These are phyloP conservation scores for Moesziomyces sp. DNA, from an alignment of 1,284 basidiomycete species.

Conservation along the genomic window DNA sequence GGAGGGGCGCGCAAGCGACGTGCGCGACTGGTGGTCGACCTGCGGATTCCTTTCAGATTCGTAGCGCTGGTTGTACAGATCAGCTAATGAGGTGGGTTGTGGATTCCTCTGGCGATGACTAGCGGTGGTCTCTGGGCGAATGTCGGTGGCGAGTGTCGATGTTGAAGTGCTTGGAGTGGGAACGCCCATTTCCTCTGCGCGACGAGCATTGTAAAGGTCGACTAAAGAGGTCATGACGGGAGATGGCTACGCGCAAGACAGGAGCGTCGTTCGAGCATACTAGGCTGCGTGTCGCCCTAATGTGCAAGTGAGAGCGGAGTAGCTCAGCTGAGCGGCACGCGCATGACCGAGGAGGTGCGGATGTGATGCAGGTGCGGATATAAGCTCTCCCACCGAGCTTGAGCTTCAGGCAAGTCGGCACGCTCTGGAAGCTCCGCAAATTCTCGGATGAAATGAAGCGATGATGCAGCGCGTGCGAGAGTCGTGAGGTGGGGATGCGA, in stretches of 20 bases:
- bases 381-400: not conserved
- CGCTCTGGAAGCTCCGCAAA: not conserved
- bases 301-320: not conserved
- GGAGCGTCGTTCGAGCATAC: constrained; percentile 9
- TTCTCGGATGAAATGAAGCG: not conserved
- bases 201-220: constrained; percentile 31
- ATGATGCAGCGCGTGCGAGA: not conserved
- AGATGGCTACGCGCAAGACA: constrained; percentile 2
- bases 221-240: constrained; percentile 22
- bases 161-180: constrained; percentile 2
- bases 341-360: no score
- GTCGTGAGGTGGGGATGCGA: not conserved
- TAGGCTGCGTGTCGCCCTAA: no score
- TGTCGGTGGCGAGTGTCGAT: constrained; percentile 8
- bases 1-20: not conserved
- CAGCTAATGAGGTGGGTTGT: constrained; percentile 13
- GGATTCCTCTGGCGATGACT: not conserved
- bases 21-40: not conserved
- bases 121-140: constrained; percentile 6
- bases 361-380: no score
- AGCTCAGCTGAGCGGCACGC: no score
- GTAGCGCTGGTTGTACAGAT: constrained; percentile 24
- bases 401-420: not conserved
- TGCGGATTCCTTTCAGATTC: constrained; percentile 6
- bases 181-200: constrained; percentile 13